These are phyloP conservation scores for Sodiomyces alkalinus DNA, from an alignment of 2,329 filamentous ascomycete species.

Conservation along the genomic window DNA sequence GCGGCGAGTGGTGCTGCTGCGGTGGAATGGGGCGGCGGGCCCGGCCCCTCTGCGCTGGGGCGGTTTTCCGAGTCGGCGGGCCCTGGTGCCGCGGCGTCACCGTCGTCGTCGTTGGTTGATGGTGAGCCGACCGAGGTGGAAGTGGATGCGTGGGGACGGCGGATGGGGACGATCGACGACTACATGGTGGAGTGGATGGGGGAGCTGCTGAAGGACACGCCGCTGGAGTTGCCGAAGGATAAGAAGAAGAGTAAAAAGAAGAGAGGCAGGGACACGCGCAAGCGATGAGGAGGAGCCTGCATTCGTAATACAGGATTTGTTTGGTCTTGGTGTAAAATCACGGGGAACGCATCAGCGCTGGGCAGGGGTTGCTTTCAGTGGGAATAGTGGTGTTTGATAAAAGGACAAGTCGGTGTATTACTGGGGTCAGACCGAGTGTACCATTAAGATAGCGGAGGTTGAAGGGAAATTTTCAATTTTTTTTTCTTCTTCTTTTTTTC, in stretches of 20 bases:
- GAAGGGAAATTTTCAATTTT: too few relatives aligned
- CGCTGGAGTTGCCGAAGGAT: constrained; percentile 48
- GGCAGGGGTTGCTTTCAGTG: too few relatives aligned
- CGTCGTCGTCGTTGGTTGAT: too few relatives aligned
- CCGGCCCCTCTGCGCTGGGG: constrained; percentile 20
- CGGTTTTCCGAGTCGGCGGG: constrained; percentile 19
- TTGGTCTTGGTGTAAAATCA: too few relatives aligned
- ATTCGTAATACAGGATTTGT: background rate
- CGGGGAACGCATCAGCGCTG: too few relatives aligned
- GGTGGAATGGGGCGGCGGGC: too few relatives aligned
- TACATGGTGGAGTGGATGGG: constrained; percentile 61
- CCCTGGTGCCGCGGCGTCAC: constrained; percentile 17
- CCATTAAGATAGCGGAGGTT: too few relatives aligned
- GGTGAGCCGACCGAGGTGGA: constrained; percentile 29
- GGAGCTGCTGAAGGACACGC: constrained; percentile 40
- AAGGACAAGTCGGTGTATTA: too few relatives aligned
- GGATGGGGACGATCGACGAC: constrained; percentile 51
- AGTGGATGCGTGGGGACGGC: constrained; percentile 42
- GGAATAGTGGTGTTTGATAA: too few relatives aligned
- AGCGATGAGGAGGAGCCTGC: constrained; percentile 18
- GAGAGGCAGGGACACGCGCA: constrained; percentile 41
- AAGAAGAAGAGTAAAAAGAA: constrained; percentile 47
- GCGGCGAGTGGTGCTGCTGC: too few relatives aligned
- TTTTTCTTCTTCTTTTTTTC: too few relatives aligned
- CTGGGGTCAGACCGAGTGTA: too few relatives aligned